These are phyloP conservation scores for Rutstroemia sp. DNA, from an alignment of 2,329 filamentous ascomycete species.

Conservation along the genomic window DNA sequence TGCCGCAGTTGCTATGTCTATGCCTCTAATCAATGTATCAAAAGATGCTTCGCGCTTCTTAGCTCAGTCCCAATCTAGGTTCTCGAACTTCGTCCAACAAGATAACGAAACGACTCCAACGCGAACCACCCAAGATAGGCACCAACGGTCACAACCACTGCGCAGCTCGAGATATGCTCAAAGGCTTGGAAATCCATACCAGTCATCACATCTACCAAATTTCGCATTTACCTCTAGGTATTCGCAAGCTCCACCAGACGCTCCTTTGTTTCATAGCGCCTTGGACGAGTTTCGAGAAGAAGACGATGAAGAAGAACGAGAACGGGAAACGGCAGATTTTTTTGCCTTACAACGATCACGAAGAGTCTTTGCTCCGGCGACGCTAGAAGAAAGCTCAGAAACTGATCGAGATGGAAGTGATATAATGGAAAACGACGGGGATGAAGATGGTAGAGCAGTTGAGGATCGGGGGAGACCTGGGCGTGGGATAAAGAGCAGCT, in stretches of 20 bases:
- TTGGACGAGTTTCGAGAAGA: constrained; percentile 87
- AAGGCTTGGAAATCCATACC: constrained; percentile 66
- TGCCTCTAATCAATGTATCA: constrained; percentile 10
- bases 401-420: constrained; percentile 64
- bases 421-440: constrained; percentile 45
- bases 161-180: constrained; percentile 21
- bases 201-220: constrained; percentile 63
- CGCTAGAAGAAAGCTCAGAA: constrained; percentile 79
- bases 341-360: constrained; percentile 87
- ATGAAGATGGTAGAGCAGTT: constrained; percentile 36
- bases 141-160: constrained; percentile 22
- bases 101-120: constrained; percentile 31
- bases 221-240: constrained; percentile 77
- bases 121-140: constrained; percentile 30
- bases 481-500: constrained; percentile 54
- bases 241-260: constrained; percentile 60
- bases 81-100: constrained; percentile 64
- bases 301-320: constrained; percentile 85
- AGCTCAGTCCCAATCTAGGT: constrained; percentile 87
- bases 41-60: constrained; percentile 97
- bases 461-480: constrained; percentile 37
- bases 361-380: constrained; percentile 77
- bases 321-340: constrained; percentile 87
- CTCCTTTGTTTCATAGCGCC: constrained; percentile 89
- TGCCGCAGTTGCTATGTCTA: background rate